Evolutionary conservation across 768 basidiomycete genomes (phyloP), one percentile per base, ranked within the genome.

Genomic region (Nidularia pulvinata): DNA sequence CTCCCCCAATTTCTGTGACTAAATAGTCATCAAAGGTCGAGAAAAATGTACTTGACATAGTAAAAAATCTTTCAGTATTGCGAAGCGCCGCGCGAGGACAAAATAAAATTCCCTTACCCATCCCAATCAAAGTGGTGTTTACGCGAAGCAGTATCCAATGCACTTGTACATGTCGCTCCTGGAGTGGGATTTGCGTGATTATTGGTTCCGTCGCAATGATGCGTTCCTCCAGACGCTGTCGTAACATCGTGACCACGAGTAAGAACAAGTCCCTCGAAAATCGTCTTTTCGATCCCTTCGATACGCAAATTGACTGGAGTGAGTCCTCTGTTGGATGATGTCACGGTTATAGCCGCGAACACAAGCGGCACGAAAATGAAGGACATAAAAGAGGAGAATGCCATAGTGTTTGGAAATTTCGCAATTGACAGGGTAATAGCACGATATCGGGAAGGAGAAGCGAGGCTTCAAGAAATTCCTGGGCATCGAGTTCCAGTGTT

Each of bases 181-280:
- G 76, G 72, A 19, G 50, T 48, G 5, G 60, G 61, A 46, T 77
- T 70, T 0, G 54, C 58, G 10, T 61, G 46, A 46, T 69, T 57
- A 54, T 79, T 79, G 11, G 74, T 76, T 7, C 78, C 78, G 59
- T 79, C 73, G 61, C 78, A 79, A 43, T 68, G 73, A 50, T 72
- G 72, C 7, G 61, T 72, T 3, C 70, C 75, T 4, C 74, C 75
- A 2, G 67, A 69, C 7, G 57, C 45, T 0, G 74, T 73, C 6
- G 72, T 71, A 10, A 79, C 66, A 44, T 71, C 59, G 53, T 75
- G 76, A n/a, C 76, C 77, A 36, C 49, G 57, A 11, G 79, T 79
- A 36, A 68, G 47, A 44, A 80, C 57, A 1, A 51, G 45, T 5
- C 66, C 72, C 50, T 77, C 76, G 51, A 73, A 79, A 22, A 76